Base-by-base conservation (phyloP, 2,329 filamentous ascomycete species). In the Pseudogymnoascus destructans region DNA sequence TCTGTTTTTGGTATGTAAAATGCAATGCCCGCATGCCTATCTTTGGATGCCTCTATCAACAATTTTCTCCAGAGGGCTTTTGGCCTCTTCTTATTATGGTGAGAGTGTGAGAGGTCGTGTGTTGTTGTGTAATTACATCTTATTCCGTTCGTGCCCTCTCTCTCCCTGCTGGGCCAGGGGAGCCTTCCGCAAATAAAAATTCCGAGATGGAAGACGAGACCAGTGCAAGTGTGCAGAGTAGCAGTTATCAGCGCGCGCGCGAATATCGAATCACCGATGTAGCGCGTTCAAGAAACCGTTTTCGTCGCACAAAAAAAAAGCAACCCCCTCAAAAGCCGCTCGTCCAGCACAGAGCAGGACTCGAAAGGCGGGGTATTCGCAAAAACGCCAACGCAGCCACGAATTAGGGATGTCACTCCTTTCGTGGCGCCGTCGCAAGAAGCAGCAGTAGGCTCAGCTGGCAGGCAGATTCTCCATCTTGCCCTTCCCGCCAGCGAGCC, bases 401-500 rank as follows among this genome's bases (percentile, higher is more conserved):
- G 42, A 52, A 52, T n/a, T 52, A 52, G 42, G 42, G 42, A 52
- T 52, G 23, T 52, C 42, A 52, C 42, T 52, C 42, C 42, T 52
- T 52, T 52, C 42, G 23, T 52, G 42, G 42, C 23, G 42, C 42
- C 13, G n/a, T 21, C 21, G 40, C 40, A 13, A 1, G 7, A 27
- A 30, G 23, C 42, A 52, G 23, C 42, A 52, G 17, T 2, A n/a
- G 5, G 23, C 42, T 65, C 61, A 69, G 52, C 63, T 65, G 57
- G 64, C 62, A 58, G 89, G 89, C 58, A 95, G 78, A 63, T 82
- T 85, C 42, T 80, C 80, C 71, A 88, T 77, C 64, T 84, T 84
- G 35, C 84, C 87, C 66, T 80, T 79, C 59, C 86, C 86, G 60
- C 84, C 82, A 58, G 79, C 77, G 58, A 92, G 77, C 82, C 89